Conservation (phyloP, 805 yeast genomes). For the Lachancea dasiensis region DNA sequence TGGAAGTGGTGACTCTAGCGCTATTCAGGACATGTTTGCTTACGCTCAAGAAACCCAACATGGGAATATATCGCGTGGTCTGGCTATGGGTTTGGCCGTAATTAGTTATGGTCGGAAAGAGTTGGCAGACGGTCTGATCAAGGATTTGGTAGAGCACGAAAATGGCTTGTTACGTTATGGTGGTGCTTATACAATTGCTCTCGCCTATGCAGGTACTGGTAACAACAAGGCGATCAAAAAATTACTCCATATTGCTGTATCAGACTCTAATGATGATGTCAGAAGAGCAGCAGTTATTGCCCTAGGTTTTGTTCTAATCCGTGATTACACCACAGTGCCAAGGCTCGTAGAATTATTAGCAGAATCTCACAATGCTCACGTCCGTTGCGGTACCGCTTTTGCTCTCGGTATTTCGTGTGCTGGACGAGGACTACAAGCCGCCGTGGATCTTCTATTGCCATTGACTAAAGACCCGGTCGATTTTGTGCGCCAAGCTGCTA, state of each 20-base stretch:
- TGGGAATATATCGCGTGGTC: conserved; percentile 90
- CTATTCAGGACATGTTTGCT: conserved; percentile 71
- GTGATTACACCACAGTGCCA: conserved; percentile 91
- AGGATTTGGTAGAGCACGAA: conserved; percentile 62
- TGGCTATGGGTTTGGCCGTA: conserved; percentile 83
- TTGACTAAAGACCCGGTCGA: conserved; percentile 91
- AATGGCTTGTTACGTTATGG: conserved; percentile 88
- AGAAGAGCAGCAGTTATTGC: conserved; percentile 93
- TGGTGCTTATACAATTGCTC: conserved; percentile 88
- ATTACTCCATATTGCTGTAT: conserved; percentile 86
- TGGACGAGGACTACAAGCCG: conserved; percentile 82
- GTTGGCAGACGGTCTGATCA: conserved; percentile 64
- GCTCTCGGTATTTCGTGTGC: conserved; percentile 97
- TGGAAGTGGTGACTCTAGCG: conserved; percentile 73
- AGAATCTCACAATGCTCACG: conserved; percentile 96
- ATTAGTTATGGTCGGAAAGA: conserved; percentile 83
- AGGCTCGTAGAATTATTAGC: conserved; percentile 88
- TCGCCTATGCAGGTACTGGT: conserved; percentile 97
- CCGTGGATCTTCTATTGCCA: conserved; percentile 88
- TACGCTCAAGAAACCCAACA: conserved; percentile 95
- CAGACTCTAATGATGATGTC: conserved; percentile 93
- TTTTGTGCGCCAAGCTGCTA: conserved; percentile 96
- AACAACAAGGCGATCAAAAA: conserved; percentile 80
- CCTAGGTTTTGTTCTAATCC: conserved; percentile 82
- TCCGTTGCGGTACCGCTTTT: conserved; percentile 95